A percentile compares a stretch with the other conserved stretches of the same genome.
These are phyloP conservation scores for Trametes pubescens DNA, from an alignment of 1,284 basidiomycete species.

Conservation along the genomic window DNA sequence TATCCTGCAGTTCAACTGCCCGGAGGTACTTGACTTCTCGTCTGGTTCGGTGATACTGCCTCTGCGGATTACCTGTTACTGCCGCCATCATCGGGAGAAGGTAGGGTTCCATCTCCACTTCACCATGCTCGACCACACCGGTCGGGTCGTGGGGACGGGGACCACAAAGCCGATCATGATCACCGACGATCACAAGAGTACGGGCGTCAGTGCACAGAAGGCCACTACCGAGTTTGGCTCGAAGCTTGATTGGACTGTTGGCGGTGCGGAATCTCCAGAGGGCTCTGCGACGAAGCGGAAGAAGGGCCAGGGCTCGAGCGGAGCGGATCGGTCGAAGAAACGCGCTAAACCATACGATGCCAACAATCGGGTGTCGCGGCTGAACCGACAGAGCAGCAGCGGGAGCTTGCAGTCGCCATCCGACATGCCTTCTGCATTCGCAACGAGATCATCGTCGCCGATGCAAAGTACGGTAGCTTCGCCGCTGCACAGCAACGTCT, in stretches of 20 bases:
- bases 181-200: conserved; percentile 98
- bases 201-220: conserved; percentile 46
- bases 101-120: conserved; percentile 95
- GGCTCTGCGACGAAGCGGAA: conserved; percentile 45
- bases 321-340: conserved; percentile 43
- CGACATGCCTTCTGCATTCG: conserved; percentile 40
- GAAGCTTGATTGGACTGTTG: conserved; percentile 36
- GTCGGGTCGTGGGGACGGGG: conserved; percentile 85
- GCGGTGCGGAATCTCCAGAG: conserved; percentile 29
- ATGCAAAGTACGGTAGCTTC: conserved; percentile 31
- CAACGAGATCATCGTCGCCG: conserved; percentile 45
- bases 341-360: conserved; percentile 43
- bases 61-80: conserved; percentile 98
- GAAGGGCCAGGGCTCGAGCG: conserved; percentile 34
- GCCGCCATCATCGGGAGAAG: conserved; percentile 98
- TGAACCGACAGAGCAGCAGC: conserved; percentile 43
- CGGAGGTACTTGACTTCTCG: conserved; percentile 90
- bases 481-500: conserved; percentile 38
- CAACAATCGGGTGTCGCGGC: conserved; percentile 29
- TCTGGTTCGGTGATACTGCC: conserved; percentile 90
- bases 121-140: conserved; percentile 84
- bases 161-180: conserved; percentile 96
- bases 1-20: conserved; percentile 96
- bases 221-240: conserved; percentile 30
- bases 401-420: conserved; percentile 44